Percentiles rank a stretch among this genome's conserved stretches.
Conservation (phyloP, 1,139 yeast genomes). For the Suzukiozyma palmioleophila region DNA sequence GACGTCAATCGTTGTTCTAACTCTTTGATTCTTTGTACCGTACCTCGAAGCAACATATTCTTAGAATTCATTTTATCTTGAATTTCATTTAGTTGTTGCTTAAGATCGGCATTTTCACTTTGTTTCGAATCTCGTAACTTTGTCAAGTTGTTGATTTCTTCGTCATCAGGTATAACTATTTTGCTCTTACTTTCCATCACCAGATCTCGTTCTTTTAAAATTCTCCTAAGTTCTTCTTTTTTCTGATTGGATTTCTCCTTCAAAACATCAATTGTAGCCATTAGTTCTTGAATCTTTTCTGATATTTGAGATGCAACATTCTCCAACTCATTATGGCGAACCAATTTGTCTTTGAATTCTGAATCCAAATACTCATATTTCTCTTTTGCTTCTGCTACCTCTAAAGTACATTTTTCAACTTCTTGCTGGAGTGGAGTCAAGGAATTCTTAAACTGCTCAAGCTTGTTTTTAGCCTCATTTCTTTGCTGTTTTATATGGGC, state of each 20-base stretch:
- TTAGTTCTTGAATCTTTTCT: conserved; percentile 10
- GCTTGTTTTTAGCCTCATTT: conserved; percentile 32
- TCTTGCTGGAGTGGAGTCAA: conserved; percentile 16
- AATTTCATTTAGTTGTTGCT: conserved; percentile 10
- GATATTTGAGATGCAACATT: conserved; percentile 3
- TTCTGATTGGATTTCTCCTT: conserved; percentile 20
- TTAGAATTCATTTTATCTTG: conserved; percentile 19
- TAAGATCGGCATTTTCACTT: conserved; percentile 11
- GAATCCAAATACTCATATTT: conserved; percentile 3
- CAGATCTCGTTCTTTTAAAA: conserved; percentile 13
- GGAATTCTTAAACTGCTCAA: conserved; percentile 25
- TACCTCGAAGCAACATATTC: conserved; percentile 14
- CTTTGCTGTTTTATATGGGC: conserved; percentile 37
- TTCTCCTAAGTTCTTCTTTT: conserved; percentile 18
- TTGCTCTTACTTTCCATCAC: conserved; percentile 11
- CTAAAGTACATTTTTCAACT: conserved; percentile 5
- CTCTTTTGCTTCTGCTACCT: not conserved
- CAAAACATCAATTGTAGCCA: conserved; percentile 14
- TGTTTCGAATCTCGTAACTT: conserved; percentile 12
- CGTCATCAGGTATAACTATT: conserved; percentile 16
- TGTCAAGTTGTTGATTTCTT: conserved; percentile 13
- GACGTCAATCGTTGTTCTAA: conserved; percentile 29
- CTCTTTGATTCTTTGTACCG: conserved; percentile 14
- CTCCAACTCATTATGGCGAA: conserved; percentile 5
- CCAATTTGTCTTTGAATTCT: conserved; percentile 6